Evolutionary conservation across 768 basidiomycete species (phyloP).

Genomic region (Tulasnella calospora): DNA sequence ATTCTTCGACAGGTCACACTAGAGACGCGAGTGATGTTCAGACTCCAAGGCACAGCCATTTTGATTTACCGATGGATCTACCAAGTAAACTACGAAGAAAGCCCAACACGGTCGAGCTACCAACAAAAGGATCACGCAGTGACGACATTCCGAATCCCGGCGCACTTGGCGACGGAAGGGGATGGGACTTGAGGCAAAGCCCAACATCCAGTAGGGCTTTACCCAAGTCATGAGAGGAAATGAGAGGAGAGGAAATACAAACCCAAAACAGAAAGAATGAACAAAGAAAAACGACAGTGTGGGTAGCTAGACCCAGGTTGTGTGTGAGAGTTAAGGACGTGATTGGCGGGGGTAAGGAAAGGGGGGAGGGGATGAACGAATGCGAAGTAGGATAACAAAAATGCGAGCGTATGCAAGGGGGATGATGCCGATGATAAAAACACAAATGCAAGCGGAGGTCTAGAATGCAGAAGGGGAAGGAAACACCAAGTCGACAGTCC

Average conservation of each 20-base stretch:
- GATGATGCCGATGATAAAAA: not conserved
- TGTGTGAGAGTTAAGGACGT: not conserved
- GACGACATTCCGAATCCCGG: not conserved
- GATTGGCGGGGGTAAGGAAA: not conserved
- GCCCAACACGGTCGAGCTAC: conserved; percentile 11
- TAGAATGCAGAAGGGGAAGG: not conserved
- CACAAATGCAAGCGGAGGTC: not conserved
- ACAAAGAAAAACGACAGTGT: not conserved
- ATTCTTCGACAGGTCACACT: not conserved
- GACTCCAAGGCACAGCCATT: not conserved
- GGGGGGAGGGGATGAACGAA: conserved; percentile 8
- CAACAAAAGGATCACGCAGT: not conserved
- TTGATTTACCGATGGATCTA: not conserved
- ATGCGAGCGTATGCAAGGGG: not conserved
- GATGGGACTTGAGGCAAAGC: not conserved
- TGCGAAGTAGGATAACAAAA: conserved; percentile 2
- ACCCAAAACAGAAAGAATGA: not conserved
- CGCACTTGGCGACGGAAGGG: not conserved
- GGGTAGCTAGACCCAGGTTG: not conserved
- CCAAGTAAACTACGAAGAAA: not conserved
- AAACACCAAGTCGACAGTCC: not conserved
- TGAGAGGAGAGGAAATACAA: not conserved
- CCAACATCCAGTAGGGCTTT: not conserved
- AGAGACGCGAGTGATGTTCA: not conserved
- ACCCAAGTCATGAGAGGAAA: conserved; percentile 5